These are phyloP conservation scores for Glycine soja DNA, from an alignment of 306 rosid species.

Conservation along the genomic window DNA sequence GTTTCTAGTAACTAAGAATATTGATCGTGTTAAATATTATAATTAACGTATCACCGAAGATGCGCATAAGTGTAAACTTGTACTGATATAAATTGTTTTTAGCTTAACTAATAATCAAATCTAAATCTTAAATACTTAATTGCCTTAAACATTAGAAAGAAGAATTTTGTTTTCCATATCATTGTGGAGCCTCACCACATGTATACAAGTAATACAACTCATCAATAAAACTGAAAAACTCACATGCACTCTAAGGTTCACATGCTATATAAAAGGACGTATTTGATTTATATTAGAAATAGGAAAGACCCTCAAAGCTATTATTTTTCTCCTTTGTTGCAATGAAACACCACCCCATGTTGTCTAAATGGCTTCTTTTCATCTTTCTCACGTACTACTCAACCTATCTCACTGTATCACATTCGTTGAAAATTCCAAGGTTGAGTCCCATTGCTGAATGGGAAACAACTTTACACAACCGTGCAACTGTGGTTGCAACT, in stretches of 20 bases:
- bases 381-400: conserved; percentile 38
- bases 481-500: background rate
- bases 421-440: conserved; percentile 55
- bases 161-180: too few relatives aligned
- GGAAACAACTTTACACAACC: conserved; percentile 39
- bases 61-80: too few relatives aligned
- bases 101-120: too few relatives aligned
- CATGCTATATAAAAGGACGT: conserved; percentile 20
- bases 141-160: too few relatives aligned
- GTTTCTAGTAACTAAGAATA: too few relatives aligned
- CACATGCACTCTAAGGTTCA: too few relatives aligned
- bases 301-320: conserved; percentile 10
- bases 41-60: too few relatives aligned
- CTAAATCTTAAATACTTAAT: too few relatives aligned
- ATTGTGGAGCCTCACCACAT: too few relatives aligned
- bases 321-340: background rate
- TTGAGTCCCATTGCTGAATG: conserved; percentile 56
- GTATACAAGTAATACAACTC: too few relatives aligned
- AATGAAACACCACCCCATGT: conserved; percentile 14
- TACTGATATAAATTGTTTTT: too few relatives aligned
- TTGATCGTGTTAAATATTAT: too few relatives aligned
- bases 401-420: conserved; percentile 40
- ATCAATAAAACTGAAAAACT: background rate
- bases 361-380: conserved; percentile 42
- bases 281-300: background rate